Base-by-base conservation (phyloP, 2,329 filamentous ascomycete genomes). In the Trichothecium sympodiale region DNA sequence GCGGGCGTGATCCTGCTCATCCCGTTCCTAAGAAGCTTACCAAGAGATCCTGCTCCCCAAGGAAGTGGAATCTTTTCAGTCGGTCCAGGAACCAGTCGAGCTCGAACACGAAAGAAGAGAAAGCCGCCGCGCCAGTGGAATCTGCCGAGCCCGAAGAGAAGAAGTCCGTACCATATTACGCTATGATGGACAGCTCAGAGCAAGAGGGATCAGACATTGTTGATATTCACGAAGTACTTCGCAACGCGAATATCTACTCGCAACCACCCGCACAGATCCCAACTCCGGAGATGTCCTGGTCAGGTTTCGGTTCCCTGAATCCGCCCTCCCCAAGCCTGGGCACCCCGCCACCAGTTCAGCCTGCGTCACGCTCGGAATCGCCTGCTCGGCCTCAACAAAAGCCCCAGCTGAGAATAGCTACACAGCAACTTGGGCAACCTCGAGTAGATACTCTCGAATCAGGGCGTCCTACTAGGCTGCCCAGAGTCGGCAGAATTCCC, bases 401-500 rank as follows among this genome's bases (percentile, higher is more conserved):
- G 28, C 15, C 26, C 18, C 34, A 30, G 29, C 12, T 29, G 23
- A 3, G n/a, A 25, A 25, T 25, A 25, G 10, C 20, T 6, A 25
- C 20, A 6, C 20, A 25, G 20, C 20, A 25, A 10, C 20, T 25
- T 14, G n/a, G 23, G 13, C 29, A 18, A 8, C 35, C 35, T 9
- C n/a, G 16, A 9, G 20, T 25, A 14, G 31, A 14, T 8, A 32
- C 37, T 10, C 23, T 39, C 12, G 26, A 29, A 13, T 39, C 37
- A 5, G 37, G 34, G 14, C 38, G 38, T 18, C 55, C 52, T 6
- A 83, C 76, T 50, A 72, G 87, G 38, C 63, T 94, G 14, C 76
- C 79, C 18, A 85, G 89, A 46, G 78, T 94, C 32, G 88, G 87
- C 8, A 76, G 88, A 13, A 94, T 94, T 35, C 88, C 88, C 8